Percentiles rank a stretch among this genome's conserved stretches.
These are phyloP conservation scores for Ophiocordyceps robertsii DNA, from an alignment of 2,329 filamentous ascomycete genomes.

Conservation along the genomic window DNA sequence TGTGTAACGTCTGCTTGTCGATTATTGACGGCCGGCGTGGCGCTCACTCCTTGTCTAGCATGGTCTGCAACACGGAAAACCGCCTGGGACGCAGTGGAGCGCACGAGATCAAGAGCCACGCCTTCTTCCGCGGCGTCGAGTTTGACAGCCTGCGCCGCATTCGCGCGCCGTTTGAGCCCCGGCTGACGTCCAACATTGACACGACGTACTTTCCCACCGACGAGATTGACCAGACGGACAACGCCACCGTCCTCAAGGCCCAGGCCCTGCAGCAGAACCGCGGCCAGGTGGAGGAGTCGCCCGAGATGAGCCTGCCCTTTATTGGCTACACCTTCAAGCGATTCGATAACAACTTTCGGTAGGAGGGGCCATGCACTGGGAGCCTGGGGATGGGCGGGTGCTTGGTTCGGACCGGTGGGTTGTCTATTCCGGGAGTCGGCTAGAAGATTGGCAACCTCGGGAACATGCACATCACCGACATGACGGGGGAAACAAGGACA, in stretches of 20 bases:
- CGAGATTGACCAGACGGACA: constrained; percentile 95
- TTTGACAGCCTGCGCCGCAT: constrained; percentile 90
- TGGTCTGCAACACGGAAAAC: constrained; percentile 89
- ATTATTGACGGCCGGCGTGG: neutral
- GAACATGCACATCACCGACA: too few species aligned
- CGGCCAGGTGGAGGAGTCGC: constrained; percentile 58
- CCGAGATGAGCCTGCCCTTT: constrained; percentile 86
- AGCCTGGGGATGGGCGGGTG: too few species aligned
- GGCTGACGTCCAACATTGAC: constrained; percentile 83
- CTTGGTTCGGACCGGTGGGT: too few species aligned
- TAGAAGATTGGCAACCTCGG: too few species aligned
- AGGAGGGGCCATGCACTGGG: constrained; percentile 1
- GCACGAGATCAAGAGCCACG: constrained; percentile 82
- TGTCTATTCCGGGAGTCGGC: too few species aligned
- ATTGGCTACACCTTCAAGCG: constrained; percentile 69
- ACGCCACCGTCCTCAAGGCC: constrained; percentile 72
- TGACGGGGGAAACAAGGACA: too few species aligned
- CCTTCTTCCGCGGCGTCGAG: constrained; percentile 93
- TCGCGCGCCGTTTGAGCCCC: constrained; percentile 89
- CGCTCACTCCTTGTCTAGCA: constrained; percentile 33
- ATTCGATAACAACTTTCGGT: constrained; percentile 63
- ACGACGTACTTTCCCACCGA: constrained; percentile 98
- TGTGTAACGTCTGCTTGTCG: constrained; percentile 26
- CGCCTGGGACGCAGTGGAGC: constrained; percentile 79
- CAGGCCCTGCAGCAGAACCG: constrained; percentile 63